Conservation (phyloP, 768 basidiomycete genomes). For the Fistulinella prunicolor region DNA sequence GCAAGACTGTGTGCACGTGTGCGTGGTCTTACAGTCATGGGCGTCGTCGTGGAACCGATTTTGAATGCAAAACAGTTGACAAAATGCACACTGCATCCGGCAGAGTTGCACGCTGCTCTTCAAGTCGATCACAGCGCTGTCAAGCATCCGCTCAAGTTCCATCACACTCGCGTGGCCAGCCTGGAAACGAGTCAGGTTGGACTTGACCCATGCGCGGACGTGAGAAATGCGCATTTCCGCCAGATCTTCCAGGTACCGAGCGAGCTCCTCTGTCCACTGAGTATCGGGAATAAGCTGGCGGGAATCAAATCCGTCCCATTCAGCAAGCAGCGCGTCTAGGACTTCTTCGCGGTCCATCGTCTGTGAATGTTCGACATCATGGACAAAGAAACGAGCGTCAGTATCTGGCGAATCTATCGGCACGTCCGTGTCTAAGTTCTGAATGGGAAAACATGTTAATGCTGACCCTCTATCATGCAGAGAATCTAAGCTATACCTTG, state of each 20-base stretch:
- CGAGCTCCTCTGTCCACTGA: slow-evolving; percentile 42
- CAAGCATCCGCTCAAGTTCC: slow-evolving; percentile 42
- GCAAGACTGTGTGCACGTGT: slow-evolving; percentile 44
- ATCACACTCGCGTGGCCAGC: slow-evolving; percentile 43
- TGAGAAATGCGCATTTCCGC: slow-evolving; percentile 44
- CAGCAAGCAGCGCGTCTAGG: slow-evolving; percentile 16
- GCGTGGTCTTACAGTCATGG: slow-evolving; percentile 52
- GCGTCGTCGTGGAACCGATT: slow-evolving; percentile 42
- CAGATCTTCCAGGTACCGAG: slow-evolving; percentile 39
- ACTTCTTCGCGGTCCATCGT: slow-evolving; percentile 8
- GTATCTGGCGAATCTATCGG: slow-evolving; percentile 39
- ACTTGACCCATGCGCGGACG: slow-evolving; percentile 49
- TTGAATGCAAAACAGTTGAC: slow-evolving; percentile 49
- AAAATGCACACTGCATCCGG: slow-evolving; percentile 43
- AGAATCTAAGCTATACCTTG: slow-evolving; percentile 37
- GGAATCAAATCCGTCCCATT: slow-evolving; percentile 31
- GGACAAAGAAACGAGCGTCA: slow-evolving; percentile 35
- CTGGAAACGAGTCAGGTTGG: slow-evolving; percentile 50
- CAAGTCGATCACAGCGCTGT: slow-evolving; percentile 44
- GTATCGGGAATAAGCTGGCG: slow-evolving; percentile 39
- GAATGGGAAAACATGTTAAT: neutral
- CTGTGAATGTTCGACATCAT: slow-evolving; percentile 12
- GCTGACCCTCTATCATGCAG: neutral
- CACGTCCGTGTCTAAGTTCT: slow-evolving; percentile 56
- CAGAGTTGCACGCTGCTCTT: slow-evolving; percentile 51